These are phyloP conservation scores for Aspergillus quadrilineatus DNA, from an alignment of 2,329 filamentous ascomycete species.

Conservation along the genomic window DNA sequence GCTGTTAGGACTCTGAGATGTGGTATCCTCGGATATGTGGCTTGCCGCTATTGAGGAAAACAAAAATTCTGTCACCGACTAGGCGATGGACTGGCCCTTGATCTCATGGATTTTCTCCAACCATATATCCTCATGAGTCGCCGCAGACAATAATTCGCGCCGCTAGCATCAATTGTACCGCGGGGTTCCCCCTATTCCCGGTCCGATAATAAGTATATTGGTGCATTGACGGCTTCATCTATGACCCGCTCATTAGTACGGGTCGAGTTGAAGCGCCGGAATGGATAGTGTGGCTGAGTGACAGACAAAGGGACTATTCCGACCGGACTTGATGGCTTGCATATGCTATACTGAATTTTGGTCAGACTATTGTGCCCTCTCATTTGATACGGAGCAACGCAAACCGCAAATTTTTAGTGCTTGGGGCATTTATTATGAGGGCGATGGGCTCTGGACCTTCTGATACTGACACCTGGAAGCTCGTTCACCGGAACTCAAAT, in stretches of 20 bases:
- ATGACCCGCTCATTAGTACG: no score
- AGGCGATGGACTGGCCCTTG: background rate
- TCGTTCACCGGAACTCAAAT: background rate
- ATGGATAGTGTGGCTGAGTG: background rate
- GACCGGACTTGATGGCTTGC: background rate
- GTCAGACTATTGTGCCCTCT: no score
- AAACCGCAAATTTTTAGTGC: background rate
- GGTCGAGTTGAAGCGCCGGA: background rate
- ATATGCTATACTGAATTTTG: background rate
- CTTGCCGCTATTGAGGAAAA: background rate
- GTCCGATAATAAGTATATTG: background rate
- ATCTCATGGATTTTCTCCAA: background rate
- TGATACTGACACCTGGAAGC: background rate
- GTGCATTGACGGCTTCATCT: no score
- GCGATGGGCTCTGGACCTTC: background rate
- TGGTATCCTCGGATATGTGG: background rate
- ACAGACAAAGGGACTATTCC: background rate
- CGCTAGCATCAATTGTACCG: no score
- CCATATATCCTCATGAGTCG: background rate
- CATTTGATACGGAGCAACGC: no score
- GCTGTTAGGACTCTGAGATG: no score
- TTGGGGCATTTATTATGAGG: background rate
- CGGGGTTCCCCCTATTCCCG: background rate
- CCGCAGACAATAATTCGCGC: no score
- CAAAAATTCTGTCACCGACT: no score